Evolutionary conservation across 352 stramenopile species (phyloP).

Genomic region (Phytophthora rubi): DNA sequence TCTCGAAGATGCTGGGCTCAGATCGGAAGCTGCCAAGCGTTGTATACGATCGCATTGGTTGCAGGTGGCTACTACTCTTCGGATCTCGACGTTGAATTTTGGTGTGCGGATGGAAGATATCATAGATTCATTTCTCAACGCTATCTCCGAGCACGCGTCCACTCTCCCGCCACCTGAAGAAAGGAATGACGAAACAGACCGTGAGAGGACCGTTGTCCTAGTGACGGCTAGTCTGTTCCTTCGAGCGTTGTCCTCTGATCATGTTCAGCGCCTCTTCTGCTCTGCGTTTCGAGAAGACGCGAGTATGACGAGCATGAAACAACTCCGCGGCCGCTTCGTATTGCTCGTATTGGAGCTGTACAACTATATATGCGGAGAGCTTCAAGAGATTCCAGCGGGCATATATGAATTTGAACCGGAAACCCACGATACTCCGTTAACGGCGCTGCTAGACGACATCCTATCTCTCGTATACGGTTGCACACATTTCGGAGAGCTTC

Average conservation of each 20-base stretch:
- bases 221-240: neutral
- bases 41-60: conserved; percentile 18
- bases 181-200: neutral
- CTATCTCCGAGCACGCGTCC: neutral
- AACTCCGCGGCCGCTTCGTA: neutral
- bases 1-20: neutral
- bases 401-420: neutral
- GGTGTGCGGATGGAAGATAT: neutral
- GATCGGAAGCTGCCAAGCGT: neutral
- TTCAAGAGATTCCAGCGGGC: neutral
- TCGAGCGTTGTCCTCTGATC: neutral
- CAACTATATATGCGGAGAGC: neutral
- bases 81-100: neutral
- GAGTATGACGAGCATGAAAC: neutral
- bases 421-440: neutral
- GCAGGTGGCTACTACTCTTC: neutral
- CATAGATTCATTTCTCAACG: neutral
- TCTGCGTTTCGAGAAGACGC: neutral
- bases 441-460: neutral
- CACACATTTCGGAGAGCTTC: neutral
- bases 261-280: neutral
- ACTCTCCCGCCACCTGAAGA: neutral
- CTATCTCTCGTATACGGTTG: neutral
- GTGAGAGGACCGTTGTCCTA: neutral
- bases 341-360: neutral